Evolutionary conservation across 140 eudicot genomes (phyloP), one percentile per base, ranked within the genome.

Genomic region (Cichorium intybus): DNA sequence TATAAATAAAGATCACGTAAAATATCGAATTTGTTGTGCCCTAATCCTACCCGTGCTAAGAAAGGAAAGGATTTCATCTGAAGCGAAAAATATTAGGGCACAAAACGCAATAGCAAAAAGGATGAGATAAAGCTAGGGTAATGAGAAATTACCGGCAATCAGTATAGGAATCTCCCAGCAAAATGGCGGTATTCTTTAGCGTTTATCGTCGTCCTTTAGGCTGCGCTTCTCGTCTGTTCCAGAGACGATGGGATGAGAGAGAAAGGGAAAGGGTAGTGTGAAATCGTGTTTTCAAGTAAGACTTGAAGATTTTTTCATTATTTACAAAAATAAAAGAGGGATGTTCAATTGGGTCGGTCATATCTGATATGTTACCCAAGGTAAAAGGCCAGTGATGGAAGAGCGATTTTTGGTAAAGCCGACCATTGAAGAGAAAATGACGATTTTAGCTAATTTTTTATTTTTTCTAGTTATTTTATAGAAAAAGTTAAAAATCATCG

Each of bases 221-320:
- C 77, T 73, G 58, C 66, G 66, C 66, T 51, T 72, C 46, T 11
- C 66, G 59, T 62, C 17, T 63, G 65, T 72, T 62, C 71, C 24
- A 72, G 59, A 63, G 31, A 71, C 64, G 64, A 39, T 50, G 57
- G 26, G 69, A 49, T 37, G 73, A 56, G 33, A 71, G 69, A 60
- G 39, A 62, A 20, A 51, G 41, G 8, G 37, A 43, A 34, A 2
- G 35, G 57, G 39, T 11, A 52, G 64, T 53, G 58, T 62, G 71
- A 62, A 62, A 62, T 62, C 71, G 64, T 61, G 70, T 61, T 61
- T 62, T 72, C 64, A 62, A 62, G 70, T 15, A 20, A 41, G 51
- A 72, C 77, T 72, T 41, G 3, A 14, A 62, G 71, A 27, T 53
- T 28, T 72, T 20, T 59, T 52, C 47, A 22, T 34, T 35, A 34